These are phyloP conservation scores for Penicillium sclerotigenum DNA, from an alignment of 2,329 filamentous ascomycete species.

Conservation along the genomic window DNA sequence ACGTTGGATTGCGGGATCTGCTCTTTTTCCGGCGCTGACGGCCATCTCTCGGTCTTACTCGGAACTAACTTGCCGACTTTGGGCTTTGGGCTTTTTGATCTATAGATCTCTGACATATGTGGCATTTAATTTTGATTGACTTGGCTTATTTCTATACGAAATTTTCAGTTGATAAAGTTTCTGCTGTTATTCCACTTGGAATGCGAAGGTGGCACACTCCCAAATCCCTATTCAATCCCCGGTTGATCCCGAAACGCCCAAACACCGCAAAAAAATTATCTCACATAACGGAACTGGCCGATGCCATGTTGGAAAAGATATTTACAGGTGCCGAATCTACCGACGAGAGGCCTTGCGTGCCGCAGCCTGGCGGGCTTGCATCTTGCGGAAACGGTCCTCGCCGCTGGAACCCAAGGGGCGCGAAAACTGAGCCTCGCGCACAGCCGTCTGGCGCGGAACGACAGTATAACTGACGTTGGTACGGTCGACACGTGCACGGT, in stretches of 20 bases:
- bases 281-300: slow-evolving; percentile 7
- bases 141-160: background rate
- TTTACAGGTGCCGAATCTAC: slow-evolving; percentile 18
- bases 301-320: background rate
- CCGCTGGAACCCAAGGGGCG: slow-evolving; percentile 47
- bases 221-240: slow-evolving; percentile 17
- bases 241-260: slow-evolving; percentile 24
- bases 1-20: slow-evolving; percentile 27
- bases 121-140: background rate
- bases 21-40: slow-evolving; percentile 11
- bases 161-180: background rate
- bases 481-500: slow-evolving; percentile 58
- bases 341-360: slow-evolving; percentile 41
- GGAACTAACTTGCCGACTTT: slow-evolving; percentile 1
- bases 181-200: slow-evolving; percentile 10
- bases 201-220: slow-evolving; percentile 6
- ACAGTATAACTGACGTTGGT: slow-evolving; percentile 61
- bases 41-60: slow-evolving; percentile 11
- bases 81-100: background rate
- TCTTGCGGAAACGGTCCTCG: slow-evolving; percentile 49
- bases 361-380: slow-evolving; percentile 48
- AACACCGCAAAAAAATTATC: slow-evolving; percentile 9
- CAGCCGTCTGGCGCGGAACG: slow-evolving; percentile 57
- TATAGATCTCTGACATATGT: background rate
- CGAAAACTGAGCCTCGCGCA: slow-evolving; percentile 46